Base-by-base conservation (phyloP, 192 early-diverging fungal genomes). In the Powellomyces hirtus region DNA sequence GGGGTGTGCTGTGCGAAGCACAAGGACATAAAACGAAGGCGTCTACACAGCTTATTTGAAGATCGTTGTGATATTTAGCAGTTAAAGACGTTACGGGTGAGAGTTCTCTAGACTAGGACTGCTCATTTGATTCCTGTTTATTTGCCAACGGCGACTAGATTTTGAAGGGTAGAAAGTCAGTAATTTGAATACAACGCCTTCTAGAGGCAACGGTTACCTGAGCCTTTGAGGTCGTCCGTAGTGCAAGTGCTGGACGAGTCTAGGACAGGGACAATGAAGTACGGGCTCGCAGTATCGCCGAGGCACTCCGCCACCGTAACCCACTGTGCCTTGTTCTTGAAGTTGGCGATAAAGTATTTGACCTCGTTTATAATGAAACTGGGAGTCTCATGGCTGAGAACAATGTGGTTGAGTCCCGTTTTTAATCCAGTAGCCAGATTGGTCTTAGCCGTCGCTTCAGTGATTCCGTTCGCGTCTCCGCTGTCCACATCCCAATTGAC, bases 281-380 rank as follows among this genome's bases (percentile, higher is more conserved):
- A 62, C n/a, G 37, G 37, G 18, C n/a, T 29, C 36, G 18, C 33
- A 11, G 56, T 40, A 27, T 62, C 61, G 20, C 61, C 61, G 24
- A 62, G 61, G 4, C 61, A 62, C 30, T 62, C 61, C 3, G 61
- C 61, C 16, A 62, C 61, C n/a, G 61, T 62, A 40, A 62, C 61
- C 38, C 36, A 62, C 53, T 67, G 33, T 11, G 20, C 37, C 65
- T 67, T 67, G 18, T 6, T 37, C 14, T 26, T 38, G 22, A 30
- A 58, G 6, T 20, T 38, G 35, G 33, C 20, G 51, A 67, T 67
- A 38, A 67, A 55, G 53, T 55, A 67, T 10, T 51, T 51, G 35
- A 59, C 55, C n/a, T 58, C 11, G 11, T 11, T 34, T 20, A 11
- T 36, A 30, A 31, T 35, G 18, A 55, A 58, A 6, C 29, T 58